Percentiles rank a stretch among this genome's conserved stretches.
phyloP scores from a whole-genome alignment of 371 early-diverging fungal genomes.

The Rhizopus delemar region DNA sequence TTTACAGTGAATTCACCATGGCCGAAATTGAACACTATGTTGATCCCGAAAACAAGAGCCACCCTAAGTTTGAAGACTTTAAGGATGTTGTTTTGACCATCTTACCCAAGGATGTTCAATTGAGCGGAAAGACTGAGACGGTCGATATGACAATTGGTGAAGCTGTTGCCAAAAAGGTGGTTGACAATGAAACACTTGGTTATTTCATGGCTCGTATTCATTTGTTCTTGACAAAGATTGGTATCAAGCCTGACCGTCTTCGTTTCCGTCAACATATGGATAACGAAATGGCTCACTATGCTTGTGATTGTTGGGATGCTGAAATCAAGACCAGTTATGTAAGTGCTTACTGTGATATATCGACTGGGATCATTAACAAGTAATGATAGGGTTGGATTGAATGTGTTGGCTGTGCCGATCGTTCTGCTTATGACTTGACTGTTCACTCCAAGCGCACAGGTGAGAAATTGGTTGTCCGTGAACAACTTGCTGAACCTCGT shows the following conservation, averaged over 20 bases:
- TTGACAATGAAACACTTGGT: constrained; percentile 98
- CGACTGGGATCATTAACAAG: not conserved
- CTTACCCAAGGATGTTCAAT: constrained; percentile 79
- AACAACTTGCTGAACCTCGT: constrained; percentile 83
- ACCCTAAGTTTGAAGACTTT: constrained; percentile 89
- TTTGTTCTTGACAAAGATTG: constrained; percentile 92
- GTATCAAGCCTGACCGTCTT: constrained; percentile 86
- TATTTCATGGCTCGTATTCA: constrained; percentile 98
- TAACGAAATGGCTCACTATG: constrained; percentile 99
- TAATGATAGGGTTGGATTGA: constrained; percentile 96
- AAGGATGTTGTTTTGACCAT: constrained; percentile 76
- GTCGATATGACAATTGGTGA: constrained; percentile 86
- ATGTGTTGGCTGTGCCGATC: constrained; percentile 99
- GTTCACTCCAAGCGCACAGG: constrained; percentile 92
- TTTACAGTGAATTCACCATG: constrained; percentile 95
- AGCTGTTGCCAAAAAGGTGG: constrained; percentile 87
- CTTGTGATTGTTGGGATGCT: constrained; percentile 99
- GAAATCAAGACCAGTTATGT: constrained; percentile 89
- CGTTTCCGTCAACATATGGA: constrained; percentile 99
- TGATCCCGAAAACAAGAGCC: constrained; percentile 92
- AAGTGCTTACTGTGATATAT: constrained; percentile 11
- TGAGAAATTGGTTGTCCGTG: constrained; percentile 92
- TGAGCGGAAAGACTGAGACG: constrained; percentile 74
- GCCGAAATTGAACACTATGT: constrained; percentile 99
- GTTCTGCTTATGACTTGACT: constrained; percentile 97